Conservation (phyloP, 495 filamentous ascomycete species). For the Aspergillus hancockii region DNA sequence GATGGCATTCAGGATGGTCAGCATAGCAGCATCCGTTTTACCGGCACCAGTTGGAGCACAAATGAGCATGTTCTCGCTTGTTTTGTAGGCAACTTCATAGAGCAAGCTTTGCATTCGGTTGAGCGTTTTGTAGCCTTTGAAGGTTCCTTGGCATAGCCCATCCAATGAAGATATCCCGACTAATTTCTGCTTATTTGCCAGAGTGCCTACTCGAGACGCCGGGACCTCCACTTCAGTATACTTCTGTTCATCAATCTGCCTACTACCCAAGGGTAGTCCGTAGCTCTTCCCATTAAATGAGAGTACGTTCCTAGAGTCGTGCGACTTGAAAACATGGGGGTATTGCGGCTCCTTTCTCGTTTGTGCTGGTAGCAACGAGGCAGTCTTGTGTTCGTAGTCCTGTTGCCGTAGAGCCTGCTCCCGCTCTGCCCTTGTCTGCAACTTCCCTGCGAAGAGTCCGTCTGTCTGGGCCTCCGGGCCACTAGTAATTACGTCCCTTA, state of each 20-base stretch:
- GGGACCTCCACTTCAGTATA: slow-evolving; percentile 90
- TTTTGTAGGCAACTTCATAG: slow-evolving; percentile 93
- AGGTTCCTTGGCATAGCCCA: slow-evolving; percentile 85
- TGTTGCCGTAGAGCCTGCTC: slow-evolving; percentile 70
- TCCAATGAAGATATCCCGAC: slow-evolving; percentile 82
- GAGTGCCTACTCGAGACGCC: slow-evolving; percentile 73
- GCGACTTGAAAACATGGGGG: slow-evolving; percentile 87
- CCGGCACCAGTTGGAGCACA: slow-evolving; percentile 97
- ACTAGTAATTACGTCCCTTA: slow-evolving; percentile 31
- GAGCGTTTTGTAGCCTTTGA: slow-evolving; percentile 87
- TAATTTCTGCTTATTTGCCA: slow-evolving; percentile 69
- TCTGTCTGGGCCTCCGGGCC: slow-evolving; percentile 43
- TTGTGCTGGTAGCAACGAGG: slow-evolving; percentile 61
- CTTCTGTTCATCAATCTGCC: slow-evolving; percentile 61
- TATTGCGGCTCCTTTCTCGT: slow-evolving; percentile 68
- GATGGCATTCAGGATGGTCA: slow-evolving; percentile 87
- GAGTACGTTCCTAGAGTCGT: slow-evolving; percentile 80
- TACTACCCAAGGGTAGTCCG: slow-evolving; percentile 66
- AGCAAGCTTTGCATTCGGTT: slow-evolving; percentile 98
- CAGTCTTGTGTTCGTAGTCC: slow-evolving; percentile 81
- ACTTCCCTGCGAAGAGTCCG: slow-evolving; percentile 52
- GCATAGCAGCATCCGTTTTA: slow-evolving; percentile 99
- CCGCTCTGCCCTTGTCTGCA: slow-evolving; percentile 75
- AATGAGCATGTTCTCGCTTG: slow-evolving; percentile 97
- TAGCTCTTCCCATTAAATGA: slow-evolving; percentile 76